Evolutionary conservation across 2,329 filamentous ascomycete species (phyloP).

Genomic region (Xylariaceae sp.): DNA sequence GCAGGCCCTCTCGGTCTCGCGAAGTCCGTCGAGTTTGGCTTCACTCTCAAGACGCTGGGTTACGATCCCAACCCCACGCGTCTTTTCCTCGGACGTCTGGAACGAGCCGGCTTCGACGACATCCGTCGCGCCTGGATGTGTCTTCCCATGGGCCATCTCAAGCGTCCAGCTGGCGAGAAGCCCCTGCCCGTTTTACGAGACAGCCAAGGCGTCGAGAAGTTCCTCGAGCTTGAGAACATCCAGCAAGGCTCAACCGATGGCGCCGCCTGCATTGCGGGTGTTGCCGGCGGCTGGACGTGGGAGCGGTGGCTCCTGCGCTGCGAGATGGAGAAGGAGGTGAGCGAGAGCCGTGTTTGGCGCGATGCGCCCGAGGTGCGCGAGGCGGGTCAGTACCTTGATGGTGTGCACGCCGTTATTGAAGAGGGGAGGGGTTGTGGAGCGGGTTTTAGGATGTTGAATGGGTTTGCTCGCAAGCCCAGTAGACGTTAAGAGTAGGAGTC

Average conservation of each 20-base stretch:
- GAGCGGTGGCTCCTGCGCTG: conserved; percentile 92
- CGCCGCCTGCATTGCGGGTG: conserved; percentile 68
- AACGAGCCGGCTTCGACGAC: conserved; percentile 69
- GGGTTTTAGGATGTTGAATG: conserved; percentile 57
- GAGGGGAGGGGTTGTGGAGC: conserved; percentile 56
- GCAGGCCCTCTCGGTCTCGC: conserved; percentile 74
- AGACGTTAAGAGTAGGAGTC: neutral
- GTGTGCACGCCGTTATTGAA: conserved; percentile 56
- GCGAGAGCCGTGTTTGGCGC: conserved; percentile 55
- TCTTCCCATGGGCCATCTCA: conserved; percentile 66
- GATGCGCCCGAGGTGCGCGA: conserved; percentile 49
- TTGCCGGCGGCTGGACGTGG: conserved; percentile 87
- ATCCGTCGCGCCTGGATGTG: conserved; percentile 85
- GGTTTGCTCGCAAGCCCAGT: conserved; percentile 58
- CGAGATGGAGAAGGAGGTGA: conserved; percentile 72
- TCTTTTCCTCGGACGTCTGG: conserved; percentile 69
- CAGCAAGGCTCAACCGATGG: conserved; percentile 64
- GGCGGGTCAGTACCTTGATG: conserved; percentile 55
- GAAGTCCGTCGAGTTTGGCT: conserved; percentile 86
- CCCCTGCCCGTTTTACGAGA: conserved; percentile 32
- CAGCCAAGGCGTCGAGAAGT: conserved; percentile 37
- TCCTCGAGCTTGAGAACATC: conserved; percentile 56
- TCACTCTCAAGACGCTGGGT: conserved; percentile 80
- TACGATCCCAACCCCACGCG: conserved; percentile 85
- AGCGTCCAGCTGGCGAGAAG: conserved; percentile 36